Conservation (phyloP, 345 rosid genomes). For the Cardamine chenopodiifolia region DNA sequence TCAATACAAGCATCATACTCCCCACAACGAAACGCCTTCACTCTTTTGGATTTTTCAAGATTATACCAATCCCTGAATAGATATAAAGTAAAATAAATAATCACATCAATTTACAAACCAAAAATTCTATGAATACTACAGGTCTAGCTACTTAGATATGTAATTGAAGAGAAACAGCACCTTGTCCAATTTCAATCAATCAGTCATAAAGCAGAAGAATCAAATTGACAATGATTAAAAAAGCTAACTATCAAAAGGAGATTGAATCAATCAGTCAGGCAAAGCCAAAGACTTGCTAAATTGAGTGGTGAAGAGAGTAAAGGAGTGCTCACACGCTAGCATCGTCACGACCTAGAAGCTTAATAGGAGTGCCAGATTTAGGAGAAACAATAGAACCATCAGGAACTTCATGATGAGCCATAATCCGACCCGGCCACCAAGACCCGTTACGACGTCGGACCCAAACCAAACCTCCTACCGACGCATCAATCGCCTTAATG, state of each 20-base stretch:
- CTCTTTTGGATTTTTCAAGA: conserved; percentile 95
- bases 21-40: conserved; percentile 96
- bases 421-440: conserved; percentile 99
- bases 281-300: neutral
- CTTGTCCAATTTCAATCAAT: neutral
- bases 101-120: neutral
- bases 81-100: conserved; percentile 6
- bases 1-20: conserved; percentile 88
- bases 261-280: neutral
- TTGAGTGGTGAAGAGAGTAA: neutral
- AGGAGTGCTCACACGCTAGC: conserved; percentile 81
- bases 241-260: neutral
- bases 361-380: conserved; percentile 93
- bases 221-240: neutral
- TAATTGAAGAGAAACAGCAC: neutral
- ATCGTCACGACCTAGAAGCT: conserved; percentile 98
- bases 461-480: conserved; percentile 95
- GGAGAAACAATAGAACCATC: conserved; percentile 77
- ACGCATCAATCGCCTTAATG: conserved; percentile 70
- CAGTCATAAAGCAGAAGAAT: neutral
- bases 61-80: conserved; percentile 89
- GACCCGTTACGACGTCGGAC: conserved; percentile 97
- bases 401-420: conserved; percentile 83
- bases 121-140: neutral
- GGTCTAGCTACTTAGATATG: neutral